Evolutionary conservation across 768 basidiomycete species (phyloP).

Genomic region (Daedaleopsis sinensis): DNA sequence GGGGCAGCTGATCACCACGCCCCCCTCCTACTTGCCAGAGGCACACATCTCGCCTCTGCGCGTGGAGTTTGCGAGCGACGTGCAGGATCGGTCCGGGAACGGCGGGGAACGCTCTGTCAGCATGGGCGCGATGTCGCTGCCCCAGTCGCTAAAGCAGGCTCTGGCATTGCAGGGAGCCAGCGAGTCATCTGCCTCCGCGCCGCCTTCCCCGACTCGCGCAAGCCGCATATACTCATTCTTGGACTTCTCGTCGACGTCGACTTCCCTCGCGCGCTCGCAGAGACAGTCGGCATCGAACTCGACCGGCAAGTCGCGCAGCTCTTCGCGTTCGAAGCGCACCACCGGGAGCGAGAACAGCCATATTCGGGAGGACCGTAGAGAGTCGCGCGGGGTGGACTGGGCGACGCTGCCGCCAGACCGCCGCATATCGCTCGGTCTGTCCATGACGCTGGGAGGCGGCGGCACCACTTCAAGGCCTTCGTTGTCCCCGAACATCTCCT

Average conservation of each 20-base stretch:
- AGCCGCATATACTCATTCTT: conserved; percentile 29
- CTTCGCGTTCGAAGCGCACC: conserved; percentile 24
- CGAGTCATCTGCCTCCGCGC: neutral
- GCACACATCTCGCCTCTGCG: conserved; percentile 26
- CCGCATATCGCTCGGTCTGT: conserved; percentile 30
- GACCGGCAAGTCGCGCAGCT: conserved; percentile 22
- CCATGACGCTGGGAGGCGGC: conserved; percentile 29
- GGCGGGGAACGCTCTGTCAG: conserved; percentile 21
- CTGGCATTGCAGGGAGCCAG: conserved; percentile 14
- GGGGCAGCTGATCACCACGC: neutral
- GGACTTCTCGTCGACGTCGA: conserved; percentile 30
- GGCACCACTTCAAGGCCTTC: conserved; percentile 29
- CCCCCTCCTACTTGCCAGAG: conserved; percentile 13
- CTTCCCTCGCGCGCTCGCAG: conserved; percentile 25
- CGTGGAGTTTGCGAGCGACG: conserved; percentile 30
- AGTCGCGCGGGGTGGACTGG: conserved; percentile 13
- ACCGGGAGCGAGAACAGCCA: conserved; percentile 18
- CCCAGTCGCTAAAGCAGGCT: conserved; percentile 28
- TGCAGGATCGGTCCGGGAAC: conserved; percentile 16
- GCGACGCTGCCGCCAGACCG: conserved; percentile 23
- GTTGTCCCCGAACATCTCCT: conserved; percentile 25
- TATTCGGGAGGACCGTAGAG: neutral
- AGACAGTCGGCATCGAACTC: conserved; percentile 23
- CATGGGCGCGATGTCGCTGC: conserved; percentile 25
- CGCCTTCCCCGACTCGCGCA: conserved; percentile 9